Percentiles rank a stretch among this genome's conserved stretches.
Evolutionary conservation across 768 basidiomycete genomes (phyloP).

Genomic region (Russula virescens): DNA sequence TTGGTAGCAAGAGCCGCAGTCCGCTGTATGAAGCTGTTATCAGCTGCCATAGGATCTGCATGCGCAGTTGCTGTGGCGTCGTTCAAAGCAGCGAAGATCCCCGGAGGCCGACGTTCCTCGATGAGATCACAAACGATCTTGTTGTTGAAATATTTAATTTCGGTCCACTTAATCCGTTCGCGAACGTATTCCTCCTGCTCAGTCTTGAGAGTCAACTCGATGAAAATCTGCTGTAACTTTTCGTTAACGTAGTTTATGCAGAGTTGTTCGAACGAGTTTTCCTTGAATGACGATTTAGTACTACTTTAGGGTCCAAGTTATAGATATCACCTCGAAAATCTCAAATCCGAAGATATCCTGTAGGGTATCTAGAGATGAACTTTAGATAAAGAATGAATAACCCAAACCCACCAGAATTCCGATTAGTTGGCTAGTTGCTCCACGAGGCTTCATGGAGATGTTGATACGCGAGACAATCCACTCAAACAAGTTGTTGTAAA

Average conservation of each 20-base stretch:
- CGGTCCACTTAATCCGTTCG: constrained; percentile 99
- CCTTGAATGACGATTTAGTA: constrained; percentile 39
- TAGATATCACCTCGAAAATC: constrained; percentile 73
- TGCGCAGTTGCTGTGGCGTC: constrained; percentile 99
- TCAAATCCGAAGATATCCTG: constrained; percentile 99
- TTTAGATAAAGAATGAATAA: constrained; percentile 11
- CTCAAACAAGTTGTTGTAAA: constrained; percentile 98
- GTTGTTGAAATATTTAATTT: constrained; percentile 98
- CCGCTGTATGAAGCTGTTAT: constrained; percentile 94
- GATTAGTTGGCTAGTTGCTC: constrained; percentile 70
- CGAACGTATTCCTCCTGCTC: constrained; percentile 99
- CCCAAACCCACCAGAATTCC: constrained; percentile 78
- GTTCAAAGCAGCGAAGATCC: constrained; percentile 95
- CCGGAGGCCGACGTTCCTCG: constrained; percentile 92
- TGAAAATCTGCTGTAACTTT: constrained; percentile 99
- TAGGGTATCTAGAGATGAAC: constrained; percentile 3
- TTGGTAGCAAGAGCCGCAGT: constrained; percentile 75
- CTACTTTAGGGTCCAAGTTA: not conserved
- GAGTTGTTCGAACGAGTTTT: constrained; percentile 94
- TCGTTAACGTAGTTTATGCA: constrained; percentile 99
- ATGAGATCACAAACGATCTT: constrained; percentile 98
- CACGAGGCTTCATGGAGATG: constrained; percentile 88
- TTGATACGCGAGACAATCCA: constrained; percentile 99
- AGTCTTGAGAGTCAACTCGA: constrained; percentile 96
- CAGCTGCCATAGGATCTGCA: constrained; percentile 92